A percentile compares a stretch with the other conserved stretches of the same genome.
phyloP scores from a whole-genome alignment of 257 asterid species.

The Solanum gracilifrons region DNA sequence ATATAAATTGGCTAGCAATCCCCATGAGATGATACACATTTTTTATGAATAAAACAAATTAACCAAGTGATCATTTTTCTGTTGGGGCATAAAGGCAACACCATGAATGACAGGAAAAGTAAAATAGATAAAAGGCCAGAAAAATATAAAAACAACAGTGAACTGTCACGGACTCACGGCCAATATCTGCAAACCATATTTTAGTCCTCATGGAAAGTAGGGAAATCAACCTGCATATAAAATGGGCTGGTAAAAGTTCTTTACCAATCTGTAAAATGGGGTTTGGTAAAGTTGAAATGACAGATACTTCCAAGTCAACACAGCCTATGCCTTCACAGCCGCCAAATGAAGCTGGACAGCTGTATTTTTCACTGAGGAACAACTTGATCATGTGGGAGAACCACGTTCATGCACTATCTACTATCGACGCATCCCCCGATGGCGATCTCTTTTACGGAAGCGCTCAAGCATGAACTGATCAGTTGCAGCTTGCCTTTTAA shows the following conservation, averaged over 20 bases:
- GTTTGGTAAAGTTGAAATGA: neutral
- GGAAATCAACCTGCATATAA: neutral
- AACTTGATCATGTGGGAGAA: neutral
- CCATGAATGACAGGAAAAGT: neutral
- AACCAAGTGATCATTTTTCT: neutral
- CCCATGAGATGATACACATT: neutral
- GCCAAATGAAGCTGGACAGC: neutral
- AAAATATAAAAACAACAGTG: neutral
- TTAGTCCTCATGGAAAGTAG: neutral
- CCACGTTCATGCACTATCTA: conserved; percentile 15
- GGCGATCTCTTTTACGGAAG: conserved; percentile 87
- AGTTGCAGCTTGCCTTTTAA: conserved; percentile 86
- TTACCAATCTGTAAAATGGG: neutral
- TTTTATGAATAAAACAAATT: neutral
- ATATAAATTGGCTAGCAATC: neutral
- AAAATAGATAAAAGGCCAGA: neutral
- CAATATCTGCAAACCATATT: neutral
- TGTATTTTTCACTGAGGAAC: neutral
- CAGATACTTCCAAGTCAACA: neutral
- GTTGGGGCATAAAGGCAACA: neutral
- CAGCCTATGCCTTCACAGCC: neutral
- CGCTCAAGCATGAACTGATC: conserved; percentile 91
- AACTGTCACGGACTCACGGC: neutral
- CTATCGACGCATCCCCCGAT: conserved; percentile 54
- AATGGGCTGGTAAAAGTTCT: neutral